Base-by-base conservation (phyloP, 2,329 filamentous ascomycete genomes). In the Fusarium sororula region DNA sequence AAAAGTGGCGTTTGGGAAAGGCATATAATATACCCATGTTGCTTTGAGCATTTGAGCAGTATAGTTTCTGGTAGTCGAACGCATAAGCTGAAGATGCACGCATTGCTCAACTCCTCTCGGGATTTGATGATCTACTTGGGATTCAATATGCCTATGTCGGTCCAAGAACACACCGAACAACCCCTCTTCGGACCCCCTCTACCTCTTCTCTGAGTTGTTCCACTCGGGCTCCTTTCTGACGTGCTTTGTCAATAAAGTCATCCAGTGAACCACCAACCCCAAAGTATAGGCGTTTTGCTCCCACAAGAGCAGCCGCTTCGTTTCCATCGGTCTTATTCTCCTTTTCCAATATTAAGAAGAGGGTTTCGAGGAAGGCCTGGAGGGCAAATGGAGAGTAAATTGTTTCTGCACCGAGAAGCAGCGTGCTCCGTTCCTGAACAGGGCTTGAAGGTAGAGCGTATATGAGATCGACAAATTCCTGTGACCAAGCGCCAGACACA, bases 241-340 rank as follows among this genome's bases (percentile, higher is more conserved):
- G 83, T 47, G 90, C 87, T 71, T 83, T 85, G 57, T 85, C 82
- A 54, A 91, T 84, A 75, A 96, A 94, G 73, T 93, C 93, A 80
- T 94, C 92, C 28, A 96, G 87, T 26, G 93, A 95, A 1, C 94
- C 94, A 0, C 94, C 94, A 10, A 96, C 94, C 6, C 94, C 94
- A 82, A 96, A 96, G 82, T 96, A 96, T 17, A 95, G 87, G 73
- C 90, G 89, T 84, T 96, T 96, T 3, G 94, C 94, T 6, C 89
- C 93, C 10, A 96, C 87, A 26, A 94, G 84, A 3, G 92, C 90
- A 55, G 88, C 88, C 0, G 90, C 89, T 58, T 84, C 83, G 57
- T 86, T 84, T 7, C 79, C 79, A 6, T 79, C 74, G 4, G 65
- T 63, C 8, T 55, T 39, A 39, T 69, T 63, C 56, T 90, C 85